These are phyloP conservation scores for Pholiota conissans DNA, from an alignment of 768 basidiomycete genomes.

Conservation along the genomic window DNA sequence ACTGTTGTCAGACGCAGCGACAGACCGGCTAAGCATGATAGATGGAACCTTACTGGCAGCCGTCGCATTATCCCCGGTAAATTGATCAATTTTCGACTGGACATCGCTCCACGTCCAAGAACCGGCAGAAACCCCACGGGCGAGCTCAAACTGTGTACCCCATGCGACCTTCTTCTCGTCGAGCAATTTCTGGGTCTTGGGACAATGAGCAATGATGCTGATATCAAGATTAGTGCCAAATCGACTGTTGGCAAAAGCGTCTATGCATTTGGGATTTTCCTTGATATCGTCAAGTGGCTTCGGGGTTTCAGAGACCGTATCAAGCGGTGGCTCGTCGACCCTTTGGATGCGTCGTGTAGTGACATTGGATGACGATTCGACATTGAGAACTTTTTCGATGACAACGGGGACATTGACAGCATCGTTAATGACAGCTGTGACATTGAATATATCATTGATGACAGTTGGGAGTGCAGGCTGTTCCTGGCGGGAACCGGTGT, in stretches of 20 bases:
- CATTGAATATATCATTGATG: slow-evolving; percentile 9
- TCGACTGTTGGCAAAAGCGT: slow-evolving; percentile 16
- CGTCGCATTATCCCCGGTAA: slow-evolving; percentile 31
- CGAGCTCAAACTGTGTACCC: slow-evolving; percentile 48
- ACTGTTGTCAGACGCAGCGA: slow-evolving; percentile 13
- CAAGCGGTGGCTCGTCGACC: no score
- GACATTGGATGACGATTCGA: no score
- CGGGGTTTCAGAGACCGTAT: no score
- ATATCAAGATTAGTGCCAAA: slow-evolving; percentile 27
- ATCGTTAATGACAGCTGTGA: slow-evolving; percentile 3
- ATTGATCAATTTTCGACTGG: slow-evolving; percentile 21
- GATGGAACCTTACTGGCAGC: slow-evolving; percentile 30
- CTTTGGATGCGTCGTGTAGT: no score
- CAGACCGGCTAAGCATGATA: slow-evolving; percentile 29
- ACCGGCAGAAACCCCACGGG: slow-evolving; percentile 37
- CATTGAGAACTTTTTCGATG: no score
- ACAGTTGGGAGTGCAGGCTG: not conserved
- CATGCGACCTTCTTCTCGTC: slow-evolving; percentile 39
- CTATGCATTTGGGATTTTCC: not conserved
- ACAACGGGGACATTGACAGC: not conserved
- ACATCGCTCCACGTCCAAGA: slow-evolving; percentile 44
- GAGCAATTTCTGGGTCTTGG: slow-evolving; percentile 31
- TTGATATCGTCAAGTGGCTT: no score
- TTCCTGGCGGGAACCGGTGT: no score
- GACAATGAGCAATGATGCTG: slow-evolving; percentile 35